Evolutionary conservation across 2,329 filamentous ascomycete genomes (phyloP), one percentile per base, ranked within the genome.

Genomic region (Neoscytalidium dimidiatum): DNA sequence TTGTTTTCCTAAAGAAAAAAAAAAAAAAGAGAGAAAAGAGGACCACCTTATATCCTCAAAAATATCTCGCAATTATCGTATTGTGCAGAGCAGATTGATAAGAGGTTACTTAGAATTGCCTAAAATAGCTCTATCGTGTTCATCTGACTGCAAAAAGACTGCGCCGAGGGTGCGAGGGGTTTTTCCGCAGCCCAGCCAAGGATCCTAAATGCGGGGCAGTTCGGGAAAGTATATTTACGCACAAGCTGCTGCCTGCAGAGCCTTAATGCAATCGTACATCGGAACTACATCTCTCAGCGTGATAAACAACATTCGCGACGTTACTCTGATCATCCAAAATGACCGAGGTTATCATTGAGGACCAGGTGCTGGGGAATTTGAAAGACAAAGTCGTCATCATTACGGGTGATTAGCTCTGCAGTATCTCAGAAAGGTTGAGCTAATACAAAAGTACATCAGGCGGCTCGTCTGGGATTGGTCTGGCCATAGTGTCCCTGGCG

Each of bases 381-480:
- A 81, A 80, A 66, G 82, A 78, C 66, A 82, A 85, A 70, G 80
- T 85, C 23, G 78, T 84, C n/a, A 69, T 86, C 28, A 76, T 87
- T 14, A 86, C 84, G 62, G 83, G 83, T 83, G 75, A 49, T 51
- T 62, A 52, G 23, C 14, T 33, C 19, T 49, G 23, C 21, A 19
- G 8, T 4, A 48, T 28, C 1, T 4, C 21, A 5, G 14, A 6
- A 14, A 29, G 9, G 2, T 4, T 1, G 7, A 14, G 14, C 13
- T 43, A 41, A 56, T 21, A 19, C 4, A 7, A 14, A 2, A 29
- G 28, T 4, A 11, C 8, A 28, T 0, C 41, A 82, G 85, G 86
- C 56, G 84, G 84, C 64, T 85, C 84, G 0, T 86, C 85, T 2
- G 87, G 87, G 17, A 89, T 89, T 62, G 86, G 86, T 33, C 80